A percentile compares a stretch with the other conserved stretches of the same genome.
Evolutionary conservation across 768 basidiomycete genomes (phyloP).

Genomic region (Saitozyma podzolica): DNA sequence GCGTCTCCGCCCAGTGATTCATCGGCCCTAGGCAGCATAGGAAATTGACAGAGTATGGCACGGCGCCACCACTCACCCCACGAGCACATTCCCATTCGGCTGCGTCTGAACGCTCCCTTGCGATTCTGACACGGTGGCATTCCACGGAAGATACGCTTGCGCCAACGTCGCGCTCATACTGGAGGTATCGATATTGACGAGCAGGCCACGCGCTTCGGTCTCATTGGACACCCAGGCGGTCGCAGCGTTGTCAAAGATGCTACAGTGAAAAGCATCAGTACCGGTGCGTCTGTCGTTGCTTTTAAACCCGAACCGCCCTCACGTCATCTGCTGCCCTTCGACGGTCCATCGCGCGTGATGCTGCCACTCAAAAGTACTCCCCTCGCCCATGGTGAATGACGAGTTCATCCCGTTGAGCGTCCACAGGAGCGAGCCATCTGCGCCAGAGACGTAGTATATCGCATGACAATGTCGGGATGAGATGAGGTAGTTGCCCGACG

Average conservation of each 20-base stretch:
- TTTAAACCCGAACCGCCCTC: slow-evolving; percentile 2
- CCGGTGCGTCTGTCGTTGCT: neutral
- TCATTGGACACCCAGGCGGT: slow-evolving; percentile 24
- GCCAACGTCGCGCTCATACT: slow-evolving; percentile 27
- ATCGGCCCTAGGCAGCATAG: too few species aligned
- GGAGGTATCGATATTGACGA: slow-evolving; percentile 31
- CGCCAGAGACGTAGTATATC: slow-evolving; percentile 34
- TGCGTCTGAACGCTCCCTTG: slow-evolving; percentile 32
- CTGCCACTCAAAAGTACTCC: slow-evolving; percentile 24
- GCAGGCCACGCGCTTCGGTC: slow-evolving; percentile 28
- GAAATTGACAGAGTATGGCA: too few species aligned
- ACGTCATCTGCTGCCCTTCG: slow-evolving; percentile 24
- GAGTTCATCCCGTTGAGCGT: slow-evolving; percentile 31
- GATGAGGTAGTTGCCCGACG: slow-evolving; percentile 38
- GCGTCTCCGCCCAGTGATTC: too few species aligned
- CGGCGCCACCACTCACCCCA: slow-evolving; percentile 5
- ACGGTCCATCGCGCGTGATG: slow-evolving; percentile 27
- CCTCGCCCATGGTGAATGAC: slow-evolving; percentile 33
- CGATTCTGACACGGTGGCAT: slow-evolving; percentile 14
- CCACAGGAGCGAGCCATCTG: slow-evolving; percentile 34
- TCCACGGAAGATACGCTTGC: slow-evolving; percentile 8
- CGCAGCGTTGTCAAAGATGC: slow-evolving; percentile 36
- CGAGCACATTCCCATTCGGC: slow-evolving; percentile 19
- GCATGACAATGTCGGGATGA: slow-evolving; percentile 40
- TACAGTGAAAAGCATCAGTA: slow-evolving; percentile 10